Base-by-base conservation (phyloP, 257 asterid genomes). In the Solanum raphanifolium region DNA sequence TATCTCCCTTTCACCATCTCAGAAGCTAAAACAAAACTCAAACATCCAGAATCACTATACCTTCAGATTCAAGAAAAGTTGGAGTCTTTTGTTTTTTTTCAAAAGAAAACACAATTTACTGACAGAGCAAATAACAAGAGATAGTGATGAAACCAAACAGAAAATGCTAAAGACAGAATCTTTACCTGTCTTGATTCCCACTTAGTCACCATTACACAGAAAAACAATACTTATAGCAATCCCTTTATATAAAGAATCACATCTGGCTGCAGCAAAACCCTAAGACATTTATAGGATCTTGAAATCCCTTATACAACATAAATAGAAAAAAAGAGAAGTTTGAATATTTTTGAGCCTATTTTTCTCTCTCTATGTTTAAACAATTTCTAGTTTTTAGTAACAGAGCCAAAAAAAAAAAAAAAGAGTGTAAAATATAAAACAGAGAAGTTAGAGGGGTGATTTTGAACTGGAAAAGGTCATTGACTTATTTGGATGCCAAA, bases 151-250 rank as follows among this genome's bases (percentile, higher is more conserved):
- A 85, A 88, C 66, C 85, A 79, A 82, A 25, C 90, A 87, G 85
- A 87, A 86, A 91, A 85, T 90, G 89, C 87, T 83, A 85, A 88
- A 89, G 91, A 86, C 90, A 39, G 95, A 92, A 88, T 83, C 91
- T 92, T 92, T 91, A 94, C 96, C 94, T 90, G 94, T 93, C 92
- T 91, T 91, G 94, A 89, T 90, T 88, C 90, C 85, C 88, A 89
- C 92, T 91, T 68, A 83, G 93, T 88, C 91, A 88, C 93, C 82
- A 55, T 69, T 87, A 88, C 82, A 87, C 90, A 66, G 86, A 66
- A 41, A 85, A 83, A 87, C 21, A 90, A 88, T 91, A 92, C 89
- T 92, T 48, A 82, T 31, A 82, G 3, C 6, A 82, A 16, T 15
- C 68, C 12, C 29, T 81, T 81, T 27, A 15, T 27, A 79, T 15